Evolutionary conservation across 768 basidiomycete species (phyloP), one percentile per base, ranked within the genome.

Genomic region (Mycena alexandri): DNA sequence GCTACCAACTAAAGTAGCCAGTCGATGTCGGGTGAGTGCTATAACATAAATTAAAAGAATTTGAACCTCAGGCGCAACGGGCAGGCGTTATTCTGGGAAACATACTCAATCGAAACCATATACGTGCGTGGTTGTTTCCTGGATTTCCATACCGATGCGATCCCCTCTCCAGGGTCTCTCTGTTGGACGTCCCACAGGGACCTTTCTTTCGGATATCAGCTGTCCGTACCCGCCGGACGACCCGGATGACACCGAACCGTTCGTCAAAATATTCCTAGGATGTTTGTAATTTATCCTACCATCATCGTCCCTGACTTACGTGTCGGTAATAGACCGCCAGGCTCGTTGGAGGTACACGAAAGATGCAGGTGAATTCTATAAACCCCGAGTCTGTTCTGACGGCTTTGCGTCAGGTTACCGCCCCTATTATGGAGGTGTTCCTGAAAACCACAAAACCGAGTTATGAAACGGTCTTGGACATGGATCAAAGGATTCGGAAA

Each of bases 71-170:
- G 14, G n/a, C 42, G 12, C 19, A 14, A 14, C 16, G 17, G n/a
- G 13, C 42, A 71, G 41, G 74, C 77, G 34, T 75, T 86, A 22
- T 86, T 86, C 61, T 86, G 86, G 86, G 84, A 86, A 61, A 71
- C 83, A 8, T 76, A 80, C 61, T 73, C 79, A 1, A 74, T 82
- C 17, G 84, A 85, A 69, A 75, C 79, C 62, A 79, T 81, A 48
- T 81, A 83, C 63, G 85, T 84, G 78, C 34, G 11, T 14, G 3
- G 13, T 44, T 24, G 1, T 57, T 5, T 51, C 41, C 13, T 43
- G n/a, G 61, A 4, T 48, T 34, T 17, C 54, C 2, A 4, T 29
- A 9, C 43, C 34, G 34, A 36, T 16, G 17, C 36, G 70, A 51
- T 51, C 47, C 38, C 14, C 47, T 52, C 36, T 64, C 12, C 11